These are phyloP conservation scores for Golubevia pallescens DNA, from an alignment of 1,284 basidiomycete species.

Conservation along the genomic window DNA sequence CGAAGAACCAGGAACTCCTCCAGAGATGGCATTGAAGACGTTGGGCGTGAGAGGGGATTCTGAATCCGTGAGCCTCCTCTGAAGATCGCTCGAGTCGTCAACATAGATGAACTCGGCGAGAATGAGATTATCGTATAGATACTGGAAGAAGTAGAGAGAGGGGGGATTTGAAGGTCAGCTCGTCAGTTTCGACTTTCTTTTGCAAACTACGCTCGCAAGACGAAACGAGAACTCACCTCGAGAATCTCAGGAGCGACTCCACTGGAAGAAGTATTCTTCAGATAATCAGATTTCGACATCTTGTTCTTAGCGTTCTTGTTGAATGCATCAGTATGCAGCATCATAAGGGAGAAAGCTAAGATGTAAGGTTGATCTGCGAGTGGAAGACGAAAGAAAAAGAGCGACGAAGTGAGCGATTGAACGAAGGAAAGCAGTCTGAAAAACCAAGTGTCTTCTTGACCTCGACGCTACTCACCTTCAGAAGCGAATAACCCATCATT, in stretches of 20 bases:
- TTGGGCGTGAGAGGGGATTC: slow-evolving; percentile 18
- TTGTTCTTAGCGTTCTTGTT: slow-evolving; percentile 97
- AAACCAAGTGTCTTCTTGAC: neutral
- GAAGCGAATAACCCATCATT: slow-evolving; percentile 54
- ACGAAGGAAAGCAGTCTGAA: neutral
- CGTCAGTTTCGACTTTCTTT: neutral
- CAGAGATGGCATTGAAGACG: slow-evolving; percentile 20
- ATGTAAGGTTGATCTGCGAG: slow-evolving; percentile 88
- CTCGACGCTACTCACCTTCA: slow-evolving; percentile 71
- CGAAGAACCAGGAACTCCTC: slow-evolving; percentile 9
- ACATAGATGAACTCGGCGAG: slow-evolving; percentile 90
- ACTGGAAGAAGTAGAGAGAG: slow-evolving; percentile 68
- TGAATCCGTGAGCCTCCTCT: neutral
- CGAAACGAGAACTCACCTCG: slow-evolving; percentile 70
- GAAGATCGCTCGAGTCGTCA: slow-evolving; percentile 70
- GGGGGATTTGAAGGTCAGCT: slow-evolving; percentile 5
- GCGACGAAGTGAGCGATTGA: slow-evolving; percentile 9
- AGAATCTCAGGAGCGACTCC: slow-evolving; percentile 82
- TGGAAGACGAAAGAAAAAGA: slow-evolving; percentile 8
- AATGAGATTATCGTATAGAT: slow-evolving; percentile 96
- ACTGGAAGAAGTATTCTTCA: slow-evolving; percentile 68
- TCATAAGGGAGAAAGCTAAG: slow-evolving; percentile 94
- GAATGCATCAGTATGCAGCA: slow-evolving; percentile 98
- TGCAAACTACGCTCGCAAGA: slow-evolving; percentile 8
- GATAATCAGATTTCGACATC: slow-evolving; percentile 71